Percentiles rank a stretch among this genome's conserved stretches.
These are phyloP conservation scores for Candida nonsorbophila DNA, from an alignment of 805 yeast genomes.

Conservation along the genomic window DNA sequence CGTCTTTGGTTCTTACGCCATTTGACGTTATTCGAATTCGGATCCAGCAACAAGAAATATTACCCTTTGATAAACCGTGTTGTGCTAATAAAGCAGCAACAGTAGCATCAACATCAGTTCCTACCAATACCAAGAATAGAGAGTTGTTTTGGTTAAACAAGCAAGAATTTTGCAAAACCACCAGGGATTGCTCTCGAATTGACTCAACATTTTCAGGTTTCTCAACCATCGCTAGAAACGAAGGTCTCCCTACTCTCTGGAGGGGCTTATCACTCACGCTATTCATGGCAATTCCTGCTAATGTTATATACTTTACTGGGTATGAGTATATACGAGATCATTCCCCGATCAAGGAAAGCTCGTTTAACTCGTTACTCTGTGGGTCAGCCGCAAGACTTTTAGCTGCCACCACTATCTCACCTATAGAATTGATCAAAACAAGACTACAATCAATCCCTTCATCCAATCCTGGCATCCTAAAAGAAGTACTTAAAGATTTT, in stretches of 20 bases:
- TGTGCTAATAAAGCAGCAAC: conserved; percentile 18
- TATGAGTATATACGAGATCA: conserved; percentile 80
- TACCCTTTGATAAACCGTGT: conserved; percentile 27
- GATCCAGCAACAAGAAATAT: conserved; percentile 69
- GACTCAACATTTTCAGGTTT: conserved; percentile 76
- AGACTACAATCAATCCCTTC: conserved; percentile 85
- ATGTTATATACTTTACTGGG: conserved; percentile 90
- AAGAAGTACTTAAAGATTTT: conserved; percentile 51
- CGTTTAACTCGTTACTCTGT: conserved; percentile 75
- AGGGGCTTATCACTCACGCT: conserved; percentile 81
- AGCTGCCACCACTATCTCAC: conserved; percentile 83
- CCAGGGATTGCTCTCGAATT: conserved; percentile 42
- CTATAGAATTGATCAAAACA: conserved; percentile 82
- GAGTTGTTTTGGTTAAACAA: conserved; percentile 30
- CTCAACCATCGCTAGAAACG: conserved; percentile 55
- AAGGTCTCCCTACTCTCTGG: conserved; percentile 79
- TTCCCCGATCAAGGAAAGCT: conserved; percentile 40
- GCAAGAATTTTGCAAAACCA: conserved; percentile 28
- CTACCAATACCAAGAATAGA: conserved; percentile 16
- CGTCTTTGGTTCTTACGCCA: conserved; percentile 73
- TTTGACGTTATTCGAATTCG: conserved; percentile 76
- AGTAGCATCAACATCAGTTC: conserved; percentile 29
- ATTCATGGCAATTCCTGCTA: conserved; percentile 87
- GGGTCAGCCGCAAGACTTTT: conserved; percentile 80
- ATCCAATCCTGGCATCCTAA: conserved; percentile 28